Evolutionary conservation across 106 monocot genomes (phyloP).

Genomic region (Allium cepa): DNA sequence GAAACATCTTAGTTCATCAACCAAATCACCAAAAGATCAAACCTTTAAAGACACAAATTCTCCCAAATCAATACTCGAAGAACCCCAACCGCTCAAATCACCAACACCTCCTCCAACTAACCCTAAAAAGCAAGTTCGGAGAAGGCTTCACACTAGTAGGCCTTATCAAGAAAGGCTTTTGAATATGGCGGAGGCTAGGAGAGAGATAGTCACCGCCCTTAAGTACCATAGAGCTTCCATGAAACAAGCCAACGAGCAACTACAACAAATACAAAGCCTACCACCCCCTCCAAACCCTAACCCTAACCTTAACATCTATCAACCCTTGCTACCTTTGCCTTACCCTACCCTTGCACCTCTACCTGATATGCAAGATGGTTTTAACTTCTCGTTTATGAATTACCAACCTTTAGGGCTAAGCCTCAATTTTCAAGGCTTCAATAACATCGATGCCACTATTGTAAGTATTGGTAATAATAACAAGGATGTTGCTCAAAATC

Average conservation of each 20-base stretch:
- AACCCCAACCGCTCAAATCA: conserved; percentile 4
- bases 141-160: conserved; percentile 65
- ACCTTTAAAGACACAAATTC: conserved; percentile 4
- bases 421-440: conserved; percentile 59
- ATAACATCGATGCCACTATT: conserved; percentile 16
- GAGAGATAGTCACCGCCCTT: conserved; percentile 89
- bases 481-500: conserved; percentile 1
- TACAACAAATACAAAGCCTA: conserved; percentile 26
- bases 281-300: background rate
- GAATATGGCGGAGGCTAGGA: conserved; percentile 91
- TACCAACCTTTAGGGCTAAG: conserved; percentile 52
- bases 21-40: conserved; percentile 21
- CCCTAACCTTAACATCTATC: conserved; percentile 11
- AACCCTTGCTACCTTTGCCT: conserved; percentile 12
- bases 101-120: conserved; percentile 11
- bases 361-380: conserved; percentile 11
- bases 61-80: conserved; percentile 2
- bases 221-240: conserved; percentile 83
- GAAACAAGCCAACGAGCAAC: conserved; percentile 57
- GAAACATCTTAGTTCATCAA: conserved; percentile 65
- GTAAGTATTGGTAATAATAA: background rate
- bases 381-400: conserved; percentile 38
- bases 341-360: conserved; percentile 19
- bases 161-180: conserved; percentile 79
- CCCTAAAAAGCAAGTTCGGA: conserved; percentile 72